Conservation (phyloP, 2,329 filamentous ascomycete species). For the Stagonosporopsis chrysanthemi region DNA sequence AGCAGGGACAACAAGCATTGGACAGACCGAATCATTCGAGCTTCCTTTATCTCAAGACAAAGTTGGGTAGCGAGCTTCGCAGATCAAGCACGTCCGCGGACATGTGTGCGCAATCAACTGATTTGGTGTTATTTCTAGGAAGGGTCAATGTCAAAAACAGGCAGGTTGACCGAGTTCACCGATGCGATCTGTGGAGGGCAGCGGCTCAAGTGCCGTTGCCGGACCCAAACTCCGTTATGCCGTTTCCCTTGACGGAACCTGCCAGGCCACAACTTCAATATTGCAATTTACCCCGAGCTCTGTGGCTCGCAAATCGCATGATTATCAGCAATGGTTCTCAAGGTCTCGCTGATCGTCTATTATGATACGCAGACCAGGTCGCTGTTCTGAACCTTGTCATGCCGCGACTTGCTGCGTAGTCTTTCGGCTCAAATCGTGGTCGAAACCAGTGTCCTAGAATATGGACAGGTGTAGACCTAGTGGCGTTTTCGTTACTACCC, state of each 20-base stretch:
- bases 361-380: neutral
- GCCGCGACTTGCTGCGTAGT: neutral
- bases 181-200: neutral
- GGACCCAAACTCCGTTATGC: neutral
- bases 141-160: neutral
- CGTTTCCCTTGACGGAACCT: neutral
- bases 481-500: neutral
- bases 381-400: neutral
- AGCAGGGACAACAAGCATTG: neutral
- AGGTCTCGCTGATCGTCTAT: neutral
- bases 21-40: neutral
- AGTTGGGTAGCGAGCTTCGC: neutral
- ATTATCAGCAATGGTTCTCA: neutral
- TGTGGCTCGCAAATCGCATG: neutral
- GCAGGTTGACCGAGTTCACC: constrained; percentile 10
- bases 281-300: neutral
- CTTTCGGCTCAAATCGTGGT: neutral
- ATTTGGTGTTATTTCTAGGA: neutral
- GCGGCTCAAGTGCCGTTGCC: constrained; percentile 1
- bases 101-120: constrained; percentile 5
- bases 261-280: neutral
- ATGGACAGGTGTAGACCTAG: constrained; percentile 1
- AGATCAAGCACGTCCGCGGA: constrained; percentile 1
- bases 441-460: neutral
- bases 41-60: neutral